Evolutionary conservation across 2,329 filamentous ascomycete species (phyloP).

Genomic region (Paecilomyces dactylethromorphus): DNA sequence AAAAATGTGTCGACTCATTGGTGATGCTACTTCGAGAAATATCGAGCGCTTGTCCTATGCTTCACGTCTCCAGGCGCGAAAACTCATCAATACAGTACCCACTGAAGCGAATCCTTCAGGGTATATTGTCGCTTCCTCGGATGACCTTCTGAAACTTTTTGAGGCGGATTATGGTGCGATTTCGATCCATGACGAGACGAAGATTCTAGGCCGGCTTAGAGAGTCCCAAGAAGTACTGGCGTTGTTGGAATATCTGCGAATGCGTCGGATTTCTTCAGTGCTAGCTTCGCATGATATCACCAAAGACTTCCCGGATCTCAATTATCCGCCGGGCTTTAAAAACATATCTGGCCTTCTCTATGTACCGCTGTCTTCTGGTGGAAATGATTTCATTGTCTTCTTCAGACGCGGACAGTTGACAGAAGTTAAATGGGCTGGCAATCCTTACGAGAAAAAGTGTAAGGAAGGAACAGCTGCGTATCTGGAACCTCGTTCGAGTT

Average conservation of each 20-base stretch:
- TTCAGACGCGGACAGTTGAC: conserved; percentile 71
- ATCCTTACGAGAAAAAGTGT: conserved; percentile 73
- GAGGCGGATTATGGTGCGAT: conserved; percentile 81
- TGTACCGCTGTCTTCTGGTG: conserved; percentile 69
- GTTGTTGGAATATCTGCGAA: conserved; percentile 75
- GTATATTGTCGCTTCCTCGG: conserved; percentile 84
- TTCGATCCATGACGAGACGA: conserved; percentile 82
- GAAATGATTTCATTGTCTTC: conserved; percentile 82
- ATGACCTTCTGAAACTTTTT: conserved; percentile 76
- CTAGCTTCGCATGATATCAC: conserved; percentile 69
- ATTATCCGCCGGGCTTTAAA: conserved; percentile 72
- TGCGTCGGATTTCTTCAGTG: conserved; percentile 68
- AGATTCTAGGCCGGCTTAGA: conserved; percentile 68
- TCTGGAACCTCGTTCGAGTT: conserved; percentile 69
- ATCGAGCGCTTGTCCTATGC: conserved; percentile 84
- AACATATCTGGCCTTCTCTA: conserved; percentile 72
- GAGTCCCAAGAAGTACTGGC: conserved; percentile 77
- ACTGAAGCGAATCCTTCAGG: conserved; percentile 77
- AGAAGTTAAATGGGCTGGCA: conserved; percentile 80
- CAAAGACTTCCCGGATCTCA: conserved; percentile 72
- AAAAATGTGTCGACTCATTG: conserved; percentile 84
- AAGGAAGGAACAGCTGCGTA: conserved; percentile 65
- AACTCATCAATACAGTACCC: conserved; percentile 79
- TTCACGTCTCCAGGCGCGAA: conserved; percentile 74
- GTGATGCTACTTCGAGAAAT: conserved; percentile 78